Percentiles rank a stretch among this genome's conserved stretches.
Conservation (phyloP, 768 basidiomycete genomes). For the Neoboletus magnificus region DNA sequence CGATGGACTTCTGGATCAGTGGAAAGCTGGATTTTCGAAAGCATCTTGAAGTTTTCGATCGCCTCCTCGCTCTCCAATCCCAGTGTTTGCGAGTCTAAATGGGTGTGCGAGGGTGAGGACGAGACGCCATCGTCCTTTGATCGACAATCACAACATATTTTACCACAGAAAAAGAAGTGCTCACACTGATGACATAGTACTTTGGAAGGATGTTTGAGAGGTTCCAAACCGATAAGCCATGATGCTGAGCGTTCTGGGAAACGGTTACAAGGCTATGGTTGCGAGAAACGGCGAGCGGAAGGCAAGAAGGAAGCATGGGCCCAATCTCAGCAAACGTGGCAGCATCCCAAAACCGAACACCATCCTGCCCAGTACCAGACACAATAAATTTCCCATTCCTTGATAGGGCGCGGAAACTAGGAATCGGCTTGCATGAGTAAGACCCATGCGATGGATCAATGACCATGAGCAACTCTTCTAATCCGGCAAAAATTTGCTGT, state of each 20-base stretch:
- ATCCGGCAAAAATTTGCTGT: neutral
- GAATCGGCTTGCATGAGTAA: neutral
- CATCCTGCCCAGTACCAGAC: neutral
- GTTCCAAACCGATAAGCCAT: neutral
- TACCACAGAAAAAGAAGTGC: too few relatives aligned
- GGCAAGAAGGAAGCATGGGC: neutral
- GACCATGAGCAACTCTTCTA: neutral
- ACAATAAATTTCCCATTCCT: constrained; percentile 5
- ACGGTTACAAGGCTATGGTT: neutral
- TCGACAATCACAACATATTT: too few relatives aligned
- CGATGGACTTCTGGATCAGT: too few relatives aligned
- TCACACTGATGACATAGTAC: neutral
- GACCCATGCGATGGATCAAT: neutral
- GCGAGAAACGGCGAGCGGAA: constrained; percentile 1
- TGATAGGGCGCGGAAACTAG: neutral
- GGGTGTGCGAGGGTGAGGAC: too few relatives aligned
- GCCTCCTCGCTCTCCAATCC: too few relatives aligned
- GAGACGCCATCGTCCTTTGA: too few relatives aligned
- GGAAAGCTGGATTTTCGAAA: too few relatives aligned
- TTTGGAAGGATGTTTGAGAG: constrained; percentile 1
- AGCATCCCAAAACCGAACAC: constrained; percentile 5
- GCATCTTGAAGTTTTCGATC: too few relatives aligned
- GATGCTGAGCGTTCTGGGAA: neutral
- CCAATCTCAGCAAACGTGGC: constrained; percentile 3
- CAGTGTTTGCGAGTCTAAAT: too few relatives aligned